Evolutionary conservation across 345 rosid species (phyloP).

Genomic region (Eutrema japonicum): DNA sequence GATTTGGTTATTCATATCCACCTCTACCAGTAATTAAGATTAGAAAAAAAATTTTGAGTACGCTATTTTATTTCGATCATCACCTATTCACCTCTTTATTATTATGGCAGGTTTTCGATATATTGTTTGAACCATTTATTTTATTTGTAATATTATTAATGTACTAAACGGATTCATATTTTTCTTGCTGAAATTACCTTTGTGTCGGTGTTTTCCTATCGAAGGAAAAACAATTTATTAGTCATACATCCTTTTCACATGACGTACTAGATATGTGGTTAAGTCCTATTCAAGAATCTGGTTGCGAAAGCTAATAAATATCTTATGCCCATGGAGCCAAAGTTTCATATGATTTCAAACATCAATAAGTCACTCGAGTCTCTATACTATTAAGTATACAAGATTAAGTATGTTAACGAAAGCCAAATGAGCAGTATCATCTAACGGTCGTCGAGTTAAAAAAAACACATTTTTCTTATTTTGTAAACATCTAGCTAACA

Average conservation of each 20-base stretch:
- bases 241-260: constrained; percentile 16
- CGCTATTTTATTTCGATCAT: background rate
- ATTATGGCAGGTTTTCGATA: background rate
- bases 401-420: background rate
- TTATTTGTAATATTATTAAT: background rate
- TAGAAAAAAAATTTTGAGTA: too few relatives aligned
- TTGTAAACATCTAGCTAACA: too few relatives aligned
- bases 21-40: background rate
- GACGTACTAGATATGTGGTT: background rate
- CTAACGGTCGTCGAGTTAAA: too few relatives aligned
- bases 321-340: background rate
- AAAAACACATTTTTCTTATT: too few relatives aligned
- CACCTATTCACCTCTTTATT: background rate
- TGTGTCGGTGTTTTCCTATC: constrained; percentile 1
- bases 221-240: constrained; percentile 2
- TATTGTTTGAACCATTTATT: background rate
- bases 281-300: background rate
- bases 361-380: background rate
- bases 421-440: too few relatives aligned
- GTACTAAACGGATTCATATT: background rate
- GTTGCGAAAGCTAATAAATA: constrained; percentile 25
- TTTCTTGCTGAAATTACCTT: background rate
- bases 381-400: background rate
- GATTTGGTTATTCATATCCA: background rate
- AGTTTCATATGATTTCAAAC: constrained; percentile 19